A percentile compares a stretch with the other conserved stretches of the same genome.
These are phyloP conservation scores for Talaromyces ruber DNA, from an alignment of 495 filamentous ascomycete species.

Conservation along the genomic window DNA sequence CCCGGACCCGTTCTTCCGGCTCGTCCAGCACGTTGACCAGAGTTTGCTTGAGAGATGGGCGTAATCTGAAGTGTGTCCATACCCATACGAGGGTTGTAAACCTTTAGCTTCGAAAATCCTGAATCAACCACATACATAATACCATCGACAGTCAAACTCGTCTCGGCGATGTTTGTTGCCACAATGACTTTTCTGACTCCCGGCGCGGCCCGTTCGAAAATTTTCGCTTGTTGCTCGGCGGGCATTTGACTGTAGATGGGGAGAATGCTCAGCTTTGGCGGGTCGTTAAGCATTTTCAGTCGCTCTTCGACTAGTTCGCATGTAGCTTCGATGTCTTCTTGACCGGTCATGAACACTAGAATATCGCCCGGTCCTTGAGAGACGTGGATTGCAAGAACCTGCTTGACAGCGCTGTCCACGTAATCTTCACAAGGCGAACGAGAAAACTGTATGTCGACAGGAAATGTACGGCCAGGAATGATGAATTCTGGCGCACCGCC, in stretches of 20 bases:
- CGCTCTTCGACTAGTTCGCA: conserved; percentile 89
- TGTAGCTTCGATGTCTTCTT: conserved; percentile 96
- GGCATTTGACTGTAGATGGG: conserved; percentile 99
- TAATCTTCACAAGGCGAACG: conserved; percentile 96
- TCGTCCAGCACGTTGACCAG: conserved; percentile 84
- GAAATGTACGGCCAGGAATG: conserved; percentile 95
- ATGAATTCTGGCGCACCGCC: conserved; percentile 97
- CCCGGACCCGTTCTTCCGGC: conserved; percentile 94
- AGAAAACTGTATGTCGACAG: conserved; percentile 93
- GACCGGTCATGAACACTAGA: conserved; percentile 98
- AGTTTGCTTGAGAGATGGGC: conserved; percentile 94
- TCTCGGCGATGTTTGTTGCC: conserved; percentile 98
- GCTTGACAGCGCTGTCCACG: conserved; percentile 93
- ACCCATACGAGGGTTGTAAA: conserved; percentile 97
- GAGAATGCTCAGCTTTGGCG: conserved; percentile 87
- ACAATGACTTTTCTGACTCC: conserved; percentile 97
- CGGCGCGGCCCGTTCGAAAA: conserved; percentile 84
- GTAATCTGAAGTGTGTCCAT: conserved; percentile 99
- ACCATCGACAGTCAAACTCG: conserved; percentile 94
- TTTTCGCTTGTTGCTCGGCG: conserved; percentile 93
- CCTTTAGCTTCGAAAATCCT: conserved; percentile 94
- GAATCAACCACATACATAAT: conserved; percentile 99
- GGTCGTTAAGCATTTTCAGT: conserved; percentile 86
- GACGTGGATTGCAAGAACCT: conserved; percentile 94
- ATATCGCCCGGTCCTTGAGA: conserved; percentile 90